phyloP scores from a whole-genome alignment of 148 eudicot genomes.

The Rhododendron simsii region DNA sequence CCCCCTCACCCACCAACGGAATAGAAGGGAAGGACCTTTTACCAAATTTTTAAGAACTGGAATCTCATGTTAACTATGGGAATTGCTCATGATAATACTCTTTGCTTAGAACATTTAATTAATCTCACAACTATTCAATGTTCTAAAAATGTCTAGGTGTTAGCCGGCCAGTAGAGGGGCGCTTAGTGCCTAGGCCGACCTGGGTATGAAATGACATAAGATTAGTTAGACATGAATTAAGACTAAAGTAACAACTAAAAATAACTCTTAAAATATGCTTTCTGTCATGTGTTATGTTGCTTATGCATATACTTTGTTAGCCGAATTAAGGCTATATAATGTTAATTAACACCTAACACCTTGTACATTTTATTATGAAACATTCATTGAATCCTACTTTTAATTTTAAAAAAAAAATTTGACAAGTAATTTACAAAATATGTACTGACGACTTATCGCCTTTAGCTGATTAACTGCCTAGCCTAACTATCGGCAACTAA shows the following conservation, averaged over 20 bases:
- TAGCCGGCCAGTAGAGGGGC: no score
- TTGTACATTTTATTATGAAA: no score
- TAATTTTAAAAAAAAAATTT: no score
- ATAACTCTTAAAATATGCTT: background rate
- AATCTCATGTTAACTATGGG: background rate
- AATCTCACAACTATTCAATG: background rate
- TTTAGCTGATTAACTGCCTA: no score
- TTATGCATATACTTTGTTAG: background rate
- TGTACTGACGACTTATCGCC: background rate
- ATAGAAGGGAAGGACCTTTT: background rate
- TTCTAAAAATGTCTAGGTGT: no score
- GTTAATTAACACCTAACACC: no score
- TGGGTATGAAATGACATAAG: background rate
- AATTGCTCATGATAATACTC: background rate
- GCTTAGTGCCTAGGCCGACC: background rate
- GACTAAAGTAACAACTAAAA: background rate
- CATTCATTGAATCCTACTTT: background rate
- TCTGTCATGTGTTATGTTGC: no score
- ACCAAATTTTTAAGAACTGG: background rate
- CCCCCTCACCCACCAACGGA: background rate
- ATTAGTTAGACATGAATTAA: background rate
- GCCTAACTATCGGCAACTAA: no score
- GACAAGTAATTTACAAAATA: no score
- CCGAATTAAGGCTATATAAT: background rate
- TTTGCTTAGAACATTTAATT: background rate